phyloP scores from a whole-genome alignment of 371 early-diverging fungal species.

The Nematocida sp. region DNA sequence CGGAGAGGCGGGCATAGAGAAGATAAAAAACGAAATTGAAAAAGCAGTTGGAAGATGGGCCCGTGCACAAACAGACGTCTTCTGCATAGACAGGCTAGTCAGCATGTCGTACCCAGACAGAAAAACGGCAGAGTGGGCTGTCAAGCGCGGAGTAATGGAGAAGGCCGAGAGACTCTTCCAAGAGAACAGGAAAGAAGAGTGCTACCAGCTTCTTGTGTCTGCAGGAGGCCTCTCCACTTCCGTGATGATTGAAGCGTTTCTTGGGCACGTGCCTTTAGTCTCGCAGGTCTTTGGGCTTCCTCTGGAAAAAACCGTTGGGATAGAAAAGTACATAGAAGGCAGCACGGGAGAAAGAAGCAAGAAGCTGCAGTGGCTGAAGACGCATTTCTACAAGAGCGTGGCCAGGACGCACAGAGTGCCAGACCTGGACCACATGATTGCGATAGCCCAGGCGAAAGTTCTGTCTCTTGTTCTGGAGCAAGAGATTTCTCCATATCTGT shows the following conservation, averaged over 20 bases:
- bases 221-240: no score
- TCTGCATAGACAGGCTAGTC: not conserved
- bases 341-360: not conserved
- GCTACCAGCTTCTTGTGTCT: not conserved
- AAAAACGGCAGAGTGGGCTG: not conserved
- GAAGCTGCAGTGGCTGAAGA: slow-evolving; percentile 11
- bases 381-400: not conserved
- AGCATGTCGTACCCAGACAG: not conserved
- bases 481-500: not conserved
- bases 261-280: not conserved
- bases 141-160: not conserved
- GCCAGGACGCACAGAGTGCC: not conserved
- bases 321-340: slow-evolving; percentile 5
- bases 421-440: not conserved
- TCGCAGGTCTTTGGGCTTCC: not conserved
- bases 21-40: not conserved
- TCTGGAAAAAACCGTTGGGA: not conserved
- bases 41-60: not conserved
- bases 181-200: not conserved
- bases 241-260: not conserved
- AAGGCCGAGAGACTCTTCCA: not conserved
- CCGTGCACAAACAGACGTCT: not conserved
- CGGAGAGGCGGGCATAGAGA: not conserved
- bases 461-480: not conserved
- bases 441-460: not conserved